Evolutionary conservation across 2,329 filamentous ascomycete species (phyloP).

Genomic region (Cladosporium sp.): DNA sequence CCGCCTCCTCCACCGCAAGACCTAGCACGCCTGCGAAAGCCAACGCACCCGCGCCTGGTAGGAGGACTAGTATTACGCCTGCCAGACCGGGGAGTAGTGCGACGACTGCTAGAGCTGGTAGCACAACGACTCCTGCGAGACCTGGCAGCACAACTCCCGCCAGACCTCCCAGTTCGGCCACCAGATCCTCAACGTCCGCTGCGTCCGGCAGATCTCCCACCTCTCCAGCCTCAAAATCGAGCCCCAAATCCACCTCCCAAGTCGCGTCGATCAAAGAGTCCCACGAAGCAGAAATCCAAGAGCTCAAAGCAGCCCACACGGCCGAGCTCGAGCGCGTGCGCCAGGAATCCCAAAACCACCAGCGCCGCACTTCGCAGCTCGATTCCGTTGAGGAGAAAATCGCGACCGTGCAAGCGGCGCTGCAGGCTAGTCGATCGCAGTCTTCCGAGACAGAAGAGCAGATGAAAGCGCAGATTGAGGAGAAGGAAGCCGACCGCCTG

Average conservation of each 20-base stretch:
- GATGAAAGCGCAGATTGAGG: constrained; percentile 25
- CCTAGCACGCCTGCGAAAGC: not conserved
- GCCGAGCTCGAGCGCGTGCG: constrained; percentile 22
- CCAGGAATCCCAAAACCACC: constrained; percentile 22
- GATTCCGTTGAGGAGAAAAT: constrained; percentile 28
- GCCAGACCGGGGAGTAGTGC: not conserved
- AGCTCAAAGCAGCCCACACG: constrained; percentile 20
- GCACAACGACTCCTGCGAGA: not conserved
- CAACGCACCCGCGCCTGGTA: not conserved
- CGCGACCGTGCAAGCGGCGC: constrained; percentile 22
- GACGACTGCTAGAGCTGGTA: not conserved
- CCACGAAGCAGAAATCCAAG: constrained; percentile 17
- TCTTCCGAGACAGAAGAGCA: constrained; percentile 28
- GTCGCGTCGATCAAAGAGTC: constrained; percentile 15
- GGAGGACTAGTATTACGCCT: constrained; percentile 7
- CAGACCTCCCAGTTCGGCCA: not conserved
- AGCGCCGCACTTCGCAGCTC: constrained; percentile 27
- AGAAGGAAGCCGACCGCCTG: constrained; percentile 28
- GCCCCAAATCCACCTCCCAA: not conserved
- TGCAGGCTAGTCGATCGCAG: constrained; percentile 11
- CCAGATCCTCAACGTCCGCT: not conserved
- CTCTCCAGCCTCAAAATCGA: not conserved
- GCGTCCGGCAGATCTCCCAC: not conserved
- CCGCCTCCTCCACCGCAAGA: not conserved
- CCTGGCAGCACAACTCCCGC: not conserved